These are phyloP conservation scores for Phytophthora lateralis DNA, from an alignment of 352 stramenopile species.

Conservation along the genomic window DNA sequence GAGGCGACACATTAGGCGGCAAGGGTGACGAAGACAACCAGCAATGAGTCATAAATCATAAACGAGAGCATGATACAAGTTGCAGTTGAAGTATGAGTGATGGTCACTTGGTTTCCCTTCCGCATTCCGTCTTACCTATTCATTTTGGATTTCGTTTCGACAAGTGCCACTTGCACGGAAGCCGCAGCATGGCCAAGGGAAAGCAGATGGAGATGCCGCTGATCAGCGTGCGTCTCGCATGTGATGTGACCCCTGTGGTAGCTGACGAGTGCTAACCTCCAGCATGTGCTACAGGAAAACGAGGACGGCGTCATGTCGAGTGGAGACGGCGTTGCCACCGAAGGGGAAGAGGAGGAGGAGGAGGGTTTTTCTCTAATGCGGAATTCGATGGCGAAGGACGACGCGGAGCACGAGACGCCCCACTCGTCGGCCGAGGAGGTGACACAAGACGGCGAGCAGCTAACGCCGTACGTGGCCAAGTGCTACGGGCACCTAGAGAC, in stretches of 20 bases:
- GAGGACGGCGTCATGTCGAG: slow-evolving; percentile 30
- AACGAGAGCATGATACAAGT: not conserved
- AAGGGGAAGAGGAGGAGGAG: slow-evolving; percentile 40
- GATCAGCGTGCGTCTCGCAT: slow-evolving; percentile 19
- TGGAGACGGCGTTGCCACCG: slow-evolving; percentile 35
- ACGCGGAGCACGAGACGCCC: not conserved
- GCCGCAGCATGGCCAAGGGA: slow-evolving; percentile 29
- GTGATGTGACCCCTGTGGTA: not conserved
- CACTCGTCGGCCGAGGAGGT: slow-evolving; percentile 15
- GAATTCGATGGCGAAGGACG: slow-evolving; percentile 8
- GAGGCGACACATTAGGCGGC: slow-evolving; percentile 40
- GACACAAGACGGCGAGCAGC: slow-evolving; percentile 16
- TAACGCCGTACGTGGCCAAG: slow-evolving; percentile 50
- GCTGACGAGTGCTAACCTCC: not conserved
- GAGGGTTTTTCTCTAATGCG: slow-evolving; percentile 12
- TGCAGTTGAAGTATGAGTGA: slow-evolving; percentile 53
- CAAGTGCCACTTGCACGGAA: slow-evolving; percentile 22
- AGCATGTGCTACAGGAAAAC: slow-evolving; percentile 20
- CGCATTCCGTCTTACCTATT: slow-evolving; percentile 11
- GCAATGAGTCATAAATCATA: slow-evolving; percentile 2
- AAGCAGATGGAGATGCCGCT: slow-evolving; percentile 29
- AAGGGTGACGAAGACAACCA: slow-evolving; percentile 41
- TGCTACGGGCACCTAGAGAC: slow-evolving; percentile 45
- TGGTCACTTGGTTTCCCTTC: slow-evolving; percentile 40
- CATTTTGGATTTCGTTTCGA: slow-evolving; percentile 24